Evolutionary conservation across 2,329 filamentous ascomycete species (phyloP).

Genomic region (Boeremia lycopersici): DNA sequence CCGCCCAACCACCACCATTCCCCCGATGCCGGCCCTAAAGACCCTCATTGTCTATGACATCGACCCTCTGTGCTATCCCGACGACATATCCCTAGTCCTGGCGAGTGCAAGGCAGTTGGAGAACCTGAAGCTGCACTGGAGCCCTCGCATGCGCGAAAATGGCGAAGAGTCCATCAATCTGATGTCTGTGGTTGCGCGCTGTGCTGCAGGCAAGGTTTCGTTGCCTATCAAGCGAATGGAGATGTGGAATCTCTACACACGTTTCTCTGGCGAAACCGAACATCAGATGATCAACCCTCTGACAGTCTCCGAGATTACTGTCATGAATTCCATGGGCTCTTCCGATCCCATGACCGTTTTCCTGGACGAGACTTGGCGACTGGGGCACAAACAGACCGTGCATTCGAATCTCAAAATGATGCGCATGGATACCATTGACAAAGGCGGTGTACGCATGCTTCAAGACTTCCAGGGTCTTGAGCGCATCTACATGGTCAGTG

Average conservation of each 20-base stretch:
- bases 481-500: constrained; percentile 59
- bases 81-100: constrained; percentile 65
- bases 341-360: constrained; percentile 58
- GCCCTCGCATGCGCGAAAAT: constrained; percentile 64
- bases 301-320: constrained; percentile 55
- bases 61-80: constrained; percentile 68
- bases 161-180: constrained; percentile 64
- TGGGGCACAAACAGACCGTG: constrained; percentile 27
- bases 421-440: constrained; percentile 56
- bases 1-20: constrained; percentile 62
- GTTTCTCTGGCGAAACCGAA: constrained; percentile 55
- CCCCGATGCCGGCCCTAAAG: constrained; percentile 61
- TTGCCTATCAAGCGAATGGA: constrained; percentile 58
- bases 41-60: constrained; percentile 63
- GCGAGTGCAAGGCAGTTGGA: constrained; percentile 60
- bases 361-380: constrained; percentile 62
- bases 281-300: constrained; percentile 51
- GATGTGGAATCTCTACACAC: constrained; percentile 64
- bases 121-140: constrained; percentile 65
- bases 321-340: constrained; percentile 59
- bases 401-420: constrained; percentile 54
- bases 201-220: constrained; percentile 53
- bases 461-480: constrained; percentile 54
- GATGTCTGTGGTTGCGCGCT: constrained; percentile 62
- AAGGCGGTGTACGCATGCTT: constrained; percentile 53